Evolutionary conservation across 208 protist species (phyloP).

Genomic region (Angomonas ambiguus): DNA sequence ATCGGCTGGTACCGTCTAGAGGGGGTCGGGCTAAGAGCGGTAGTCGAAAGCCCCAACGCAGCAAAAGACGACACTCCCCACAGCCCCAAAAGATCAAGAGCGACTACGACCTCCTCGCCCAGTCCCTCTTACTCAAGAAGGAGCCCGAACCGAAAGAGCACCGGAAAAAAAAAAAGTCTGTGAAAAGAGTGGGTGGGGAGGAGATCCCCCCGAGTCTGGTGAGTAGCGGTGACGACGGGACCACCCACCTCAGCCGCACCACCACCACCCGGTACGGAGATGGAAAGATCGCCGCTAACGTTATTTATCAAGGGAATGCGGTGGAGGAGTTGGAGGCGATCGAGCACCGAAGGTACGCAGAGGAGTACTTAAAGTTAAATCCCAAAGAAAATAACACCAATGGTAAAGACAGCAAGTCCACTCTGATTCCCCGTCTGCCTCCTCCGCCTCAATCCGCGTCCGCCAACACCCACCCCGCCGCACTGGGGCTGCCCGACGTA

Average conservation of each 20-base stretch:
- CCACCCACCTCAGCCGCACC: too few relatives aligned
- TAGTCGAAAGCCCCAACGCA: not conserved
- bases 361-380: not conserved
- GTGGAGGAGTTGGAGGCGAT: not conserved
- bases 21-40: too few relatives aligned
- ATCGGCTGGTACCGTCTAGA: too few relatives aligned
- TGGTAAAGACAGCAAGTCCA: not conserved
- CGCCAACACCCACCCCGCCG: constrained; percentile 16
- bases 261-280: not conserved
- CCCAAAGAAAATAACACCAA: not conserved
- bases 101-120: not conserved
- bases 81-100: not conserved
- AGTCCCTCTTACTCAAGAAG: not conserved
- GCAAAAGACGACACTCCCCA: not conserved
- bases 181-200: not conserved
- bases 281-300: not conserved
- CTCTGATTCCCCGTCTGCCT: constrained; percentile 1
- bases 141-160: not conserved
- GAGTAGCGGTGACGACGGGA: too few relatives aligned
- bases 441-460: not conserved
- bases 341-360: not conserved
- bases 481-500: constrained; percentile 33
- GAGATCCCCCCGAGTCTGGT: too few relatives aligned
- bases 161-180: not conserved
- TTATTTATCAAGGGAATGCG: not conserved